phyloP scores from a whole-genome alignment of 257 asterid species.

The Prunella vulgaris region DNA sequence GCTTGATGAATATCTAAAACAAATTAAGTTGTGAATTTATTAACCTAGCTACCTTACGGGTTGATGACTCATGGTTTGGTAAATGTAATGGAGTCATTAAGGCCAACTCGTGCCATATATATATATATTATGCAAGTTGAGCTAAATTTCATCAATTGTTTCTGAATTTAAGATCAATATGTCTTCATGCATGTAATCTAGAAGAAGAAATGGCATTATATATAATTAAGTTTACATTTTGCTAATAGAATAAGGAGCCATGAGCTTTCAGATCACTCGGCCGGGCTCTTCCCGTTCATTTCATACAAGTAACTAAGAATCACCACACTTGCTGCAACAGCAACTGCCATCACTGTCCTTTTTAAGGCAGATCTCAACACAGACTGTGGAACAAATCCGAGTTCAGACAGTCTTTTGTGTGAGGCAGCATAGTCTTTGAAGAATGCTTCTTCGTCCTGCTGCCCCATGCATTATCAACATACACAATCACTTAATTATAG shows the following conservation, averaged over 20 bases:
- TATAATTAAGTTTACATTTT: not conserved
- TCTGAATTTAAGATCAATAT: not conserved
- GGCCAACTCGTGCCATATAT: no score
- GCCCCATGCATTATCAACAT: not conserved
- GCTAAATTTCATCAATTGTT: no score
- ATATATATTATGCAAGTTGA: no score
- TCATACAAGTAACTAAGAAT: constrained; percentile 50
- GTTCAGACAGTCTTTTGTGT: constrained; percentile 88
- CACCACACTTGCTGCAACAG: constrained; percentile 47
- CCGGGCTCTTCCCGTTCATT: constrained; percentile 20
- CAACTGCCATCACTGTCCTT: constrained; percentile 36
- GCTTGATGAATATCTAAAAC: no score
- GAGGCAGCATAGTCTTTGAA: constrained; percentile 76
- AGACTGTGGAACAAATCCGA: constrained; percentile 54
- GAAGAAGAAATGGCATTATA: no score
- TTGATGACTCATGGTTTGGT: no score
- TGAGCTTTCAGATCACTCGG: not conserved
- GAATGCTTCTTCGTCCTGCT: constrained; percentile 94
- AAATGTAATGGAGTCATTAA: no score
- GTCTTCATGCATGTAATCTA: not conserved
- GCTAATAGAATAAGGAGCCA: not conserved
- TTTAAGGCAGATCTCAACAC: constrained; percentile 22
- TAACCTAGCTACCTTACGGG: no score
- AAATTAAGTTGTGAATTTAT: no score
- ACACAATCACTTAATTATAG: not conserved